Percentiles rank a stretch among this genome's conserved stretches.
phyloP scores from a whole-genome alignment of 2,329 filamentous ascomycete species.

The Botrytis cinerea region DNA sequence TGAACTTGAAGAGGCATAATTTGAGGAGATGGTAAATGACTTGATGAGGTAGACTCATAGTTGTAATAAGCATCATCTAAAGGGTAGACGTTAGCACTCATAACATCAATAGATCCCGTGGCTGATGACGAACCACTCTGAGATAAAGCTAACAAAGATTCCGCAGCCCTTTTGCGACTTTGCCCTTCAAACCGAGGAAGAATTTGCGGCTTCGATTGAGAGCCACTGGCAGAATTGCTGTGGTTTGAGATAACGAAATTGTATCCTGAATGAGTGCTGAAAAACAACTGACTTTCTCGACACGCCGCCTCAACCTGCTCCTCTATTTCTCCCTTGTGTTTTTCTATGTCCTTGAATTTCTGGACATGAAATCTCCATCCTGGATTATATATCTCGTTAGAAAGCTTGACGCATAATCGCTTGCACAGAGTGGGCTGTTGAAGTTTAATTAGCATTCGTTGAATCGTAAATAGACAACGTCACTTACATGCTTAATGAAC shows the following conservation, averaged over 20 bases:
- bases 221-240: no score
- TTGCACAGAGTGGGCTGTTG: constrained; percentile 11
- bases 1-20: neutral
- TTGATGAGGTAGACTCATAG: neutral
- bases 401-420: neutral
- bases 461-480: neutral
- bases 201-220: neutral
- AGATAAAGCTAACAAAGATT: neutral
- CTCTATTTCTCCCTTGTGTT: neutral
- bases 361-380: neutral
- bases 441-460: neutral
- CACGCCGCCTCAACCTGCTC: neutral
- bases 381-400: neutral
- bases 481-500: constrained; percentile 19
- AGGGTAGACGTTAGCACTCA: neutral
- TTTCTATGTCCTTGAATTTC: neutral
- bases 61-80: neutral
- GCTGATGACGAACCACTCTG: neutral
- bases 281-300: neutral
- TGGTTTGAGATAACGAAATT: neutral
- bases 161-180: neutral
- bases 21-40: neutral
- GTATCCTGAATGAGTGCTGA: neutral
- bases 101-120: neutral
- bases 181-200: neutral